Evolutionary conservation across 352 stramenopile species (phyloP).

Genomic region (Phytophthora nicotianae): DNA sequence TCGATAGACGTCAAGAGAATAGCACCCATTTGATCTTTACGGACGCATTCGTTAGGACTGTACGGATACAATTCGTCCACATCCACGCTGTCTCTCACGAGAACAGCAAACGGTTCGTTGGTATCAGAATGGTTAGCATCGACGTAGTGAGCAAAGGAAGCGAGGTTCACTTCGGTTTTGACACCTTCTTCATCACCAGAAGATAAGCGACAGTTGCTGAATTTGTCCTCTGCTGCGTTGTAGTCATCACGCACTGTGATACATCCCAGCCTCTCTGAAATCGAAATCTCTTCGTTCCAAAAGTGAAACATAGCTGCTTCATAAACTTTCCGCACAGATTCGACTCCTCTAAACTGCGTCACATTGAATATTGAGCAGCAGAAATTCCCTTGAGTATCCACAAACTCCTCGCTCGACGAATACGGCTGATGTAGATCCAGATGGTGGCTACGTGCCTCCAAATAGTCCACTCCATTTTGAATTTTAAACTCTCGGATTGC

Average conservation of each 20-base stretch:
- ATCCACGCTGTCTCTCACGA: constrained; percentile 24
- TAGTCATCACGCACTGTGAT: constrained; percentile 46
- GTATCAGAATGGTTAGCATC: constrained; percentile 2
- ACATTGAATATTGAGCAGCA: constrained; percentile 38
- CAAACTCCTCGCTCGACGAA: constrained; percentile 25
- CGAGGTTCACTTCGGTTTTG: constrained; percentile 21
- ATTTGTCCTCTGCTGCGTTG: constrained; percentile 8
- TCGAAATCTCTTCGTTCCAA: constrained; percentile 43
- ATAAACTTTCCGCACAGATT: constrained; percentile 30
- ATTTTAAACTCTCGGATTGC: constrained; percentile 38
- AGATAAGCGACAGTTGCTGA: constrained; percentile 16
- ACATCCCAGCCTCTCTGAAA: constrained; percentile 38
- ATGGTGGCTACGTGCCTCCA: constrained; percentile 27
- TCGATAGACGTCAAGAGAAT: constrained; percentile 11
- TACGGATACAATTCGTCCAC: constrained; percentile 27
- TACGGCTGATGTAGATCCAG: constrained; percentile 41
- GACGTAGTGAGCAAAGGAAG: constrained; percentile 19
- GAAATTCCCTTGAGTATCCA: constrained; percentile 26
- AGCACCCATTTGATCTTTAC: constrained; percentile 16
- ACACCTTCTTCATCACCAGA: constrained; percentile 22
- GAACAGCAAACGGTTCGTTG: constrained; percentile 8
- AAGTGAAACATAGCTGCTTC: constrained; percentile 36
- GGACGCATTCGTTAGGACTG: constrained; percentile 19
- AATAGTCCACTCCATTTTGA: constrained; percentile 37
- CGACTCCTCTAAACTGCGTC: constrained; percentile 29